These are phyloP conservation scores for Podospora pseudoanserina DNA, from an alignment of 495 filamentous ascomycete species.

Conservation along the genomic window DNA sequence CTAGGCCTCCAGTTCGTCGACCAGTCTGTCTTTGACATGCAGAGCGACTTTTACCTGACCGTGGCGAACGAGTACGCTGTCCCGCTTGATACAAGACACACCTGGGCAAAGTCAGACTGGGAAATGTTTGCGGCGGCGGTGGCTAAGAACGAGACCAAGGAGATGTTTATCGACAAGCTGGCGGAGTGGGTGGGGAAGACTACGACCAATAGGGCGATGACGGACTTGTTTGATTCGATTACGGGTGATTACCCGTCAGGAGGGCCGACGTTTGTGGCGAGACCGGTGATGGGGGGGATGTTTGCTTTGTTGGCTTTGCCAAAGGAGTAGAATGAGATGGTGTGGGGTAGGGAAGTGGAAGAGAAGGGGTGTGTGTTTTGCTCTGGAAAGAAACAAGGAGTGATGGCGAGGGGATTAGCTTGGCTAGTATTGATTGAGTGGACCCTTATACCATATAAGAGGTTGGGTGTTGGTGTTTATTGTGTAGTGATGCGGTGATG, in stretches of 20 bases:
- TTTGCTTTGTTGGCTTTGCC: conserved; percentile 73
- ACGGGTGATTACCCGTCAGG: conserved; percentile 53
- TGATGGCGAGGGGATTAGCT: too few relatives aligned
- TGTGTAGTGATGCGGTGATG: too few relatives aligned
- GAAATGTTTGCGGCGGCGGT: conserved; percentile 80
- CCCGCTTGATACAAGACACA: conserved; percentile 78
- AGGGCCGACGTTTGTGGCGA: conserved; percentile 65
- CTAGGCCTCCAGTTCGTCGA: conserved; percentile 69
- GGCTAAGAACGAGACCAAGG: conserved; percentile 53
- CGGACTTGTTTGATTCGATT: conserved; percentile 74
- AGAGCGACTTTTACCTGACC: conserved; percentile 75
- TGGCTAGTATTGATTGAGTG: too few relatives aligned
- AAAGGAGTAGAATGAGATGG: not conserved
- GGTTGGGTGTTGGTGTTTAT: too few relatives aligned
- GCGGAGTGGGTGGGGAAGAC: conserved; percentile 78
- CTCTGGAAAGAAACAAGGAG: too few relatives aligned
- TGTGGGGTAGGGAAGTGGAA: too few relatives aligned
- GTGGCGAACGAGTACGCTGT: conserved; percentile 70
- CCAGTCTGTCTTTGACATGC: conserved; percentile 70
- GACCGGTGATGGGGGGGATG: conserved; percentile 78
- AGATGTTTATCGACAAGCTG: conserved; percentile 64
- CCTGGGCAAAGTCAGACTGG: conserved; percentile 87
- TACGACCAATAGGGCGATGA: conserved; percentile 64
- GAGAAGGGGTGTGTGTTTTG: too few relatives aligned
- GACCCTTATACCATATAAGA: too few relatives aligned